phyloP scores from a whole-genome alignment of 129 eudicot genomes.

The Flaveria brownii region DNA sequence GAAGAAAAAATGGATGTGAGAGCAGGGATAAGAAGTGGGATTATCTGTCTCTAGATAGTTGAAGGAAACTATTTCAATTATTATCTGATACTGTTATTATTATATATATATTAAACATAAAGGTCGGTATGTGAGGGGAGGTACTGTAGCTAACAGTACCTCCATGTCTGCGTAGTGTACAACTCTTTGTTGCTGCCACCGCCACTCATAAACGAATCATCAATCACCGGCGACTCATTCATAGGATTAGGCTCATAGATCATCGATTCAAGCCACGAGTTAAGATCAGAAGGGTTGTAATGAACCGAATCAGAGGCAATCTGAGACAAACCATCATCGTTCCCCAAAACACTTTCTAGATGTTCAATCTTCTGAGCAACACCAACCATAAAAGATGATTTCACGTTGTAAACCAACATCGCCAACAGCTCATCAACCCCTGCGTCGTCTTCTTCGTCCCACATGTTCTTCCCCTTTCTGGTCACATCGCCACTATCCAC shows the following conservation, averaged over 20 bases:
- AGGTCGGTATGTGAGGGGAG: no score
- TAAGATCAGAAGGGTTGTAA: constrained; percentile 68
- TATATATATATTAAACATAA: no score
- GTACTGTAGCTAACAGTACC: no score
- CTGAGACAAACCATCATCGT: constrained; percentile 50
- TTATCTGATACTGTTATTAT: no score
- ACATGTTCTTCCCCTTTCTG: constrained; percentile 38
- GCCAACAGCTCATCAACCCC: constrained; percentile 78
- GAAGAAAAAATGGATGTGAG: no score
- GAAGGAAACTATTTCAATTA: no score
- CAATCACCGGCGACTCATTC: no score
- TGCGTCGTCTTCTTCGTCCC: constrained; percentile 43
- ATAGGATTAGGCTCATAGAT: constrained; percentile 34
- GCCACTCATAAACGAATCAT: no score
- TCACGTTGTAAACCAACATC: constrained; percentile 65
- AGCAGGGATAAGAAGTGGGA: no score
- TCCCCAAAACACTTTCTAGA: constrained; percentile 53
- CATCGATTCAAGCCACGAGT: constrained; percentile 72
- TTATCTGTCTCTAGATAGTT: no score
- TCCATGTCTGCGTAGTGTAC: no score
- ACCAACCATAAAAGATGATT: constrained; percentile 70
- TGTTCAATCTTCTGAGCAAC: constrained; percentile 77
- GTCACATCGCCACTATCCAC: neutral
- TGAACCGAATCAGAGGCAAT: constrained; percentile 62
- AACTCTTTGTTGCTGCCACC: no score